Base-by-base conservation (phyloP, 2,329 filamentous ascomycete species). In the Fusarium penzigii region DNA sequence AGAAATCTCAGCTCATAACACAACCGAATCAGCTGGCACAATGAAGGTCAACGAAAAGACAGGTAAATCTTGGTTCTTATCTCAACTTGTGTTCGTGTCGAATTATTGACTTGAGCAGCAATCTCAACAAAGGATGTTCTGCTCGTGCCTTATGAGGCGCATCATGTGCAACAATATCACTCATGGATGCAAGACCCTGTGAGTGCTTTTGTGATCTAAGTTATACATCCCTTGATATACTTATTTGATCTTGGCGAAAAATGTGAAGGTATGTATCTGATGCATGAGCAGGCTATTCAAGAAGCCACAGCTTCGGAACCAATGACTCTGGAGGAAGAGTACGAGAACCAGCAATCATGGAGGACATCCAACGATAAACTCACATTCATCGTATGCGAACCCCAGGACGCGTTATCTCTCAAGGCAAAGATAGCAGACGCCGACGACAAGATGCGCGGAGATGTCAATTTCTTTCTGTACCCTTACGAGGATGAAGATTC, bases 281-380 rank as follows among this genome's bases (percentile, higher is more conserved):
- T 25, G 20, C 20, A 7, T 5, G 20, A 25, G 20, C 20, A 89
- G 85, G 81, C 85, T 43, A 89, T 97, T 39, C 92, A 88, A 75
- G 78, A 85, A 71, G 87, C 89, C 48, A 97, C 93, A 0, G 92
- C 93, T 1, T 97, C 92, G 0, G 92, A 97, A 57, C 89, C 87
- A 0, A 80, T 97, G 46, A 86, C 82, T 0, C 77, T 97, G 0
- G 78, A 84, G 1, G 88, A 96, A 67, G 93, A 97, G 76, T 91
- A 94, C 71, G 82, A 84, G 45, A 97, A 97, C 86, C 93, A 97
- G 71, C 74, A 75, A n/a, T 90, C 86, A 58, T 97, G 93, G 93
- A 86, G 92, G 38, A 75, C 75, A 17, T 89, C 94, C 40, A 72
- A 75, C 25, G 92, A 97, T 72, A 97, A 97, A 74, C 72, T 97